Base-by-base conservation (phyloP, 495 filamentous ascomycete genomes). In the Lichenothelia convexa region DNA sequence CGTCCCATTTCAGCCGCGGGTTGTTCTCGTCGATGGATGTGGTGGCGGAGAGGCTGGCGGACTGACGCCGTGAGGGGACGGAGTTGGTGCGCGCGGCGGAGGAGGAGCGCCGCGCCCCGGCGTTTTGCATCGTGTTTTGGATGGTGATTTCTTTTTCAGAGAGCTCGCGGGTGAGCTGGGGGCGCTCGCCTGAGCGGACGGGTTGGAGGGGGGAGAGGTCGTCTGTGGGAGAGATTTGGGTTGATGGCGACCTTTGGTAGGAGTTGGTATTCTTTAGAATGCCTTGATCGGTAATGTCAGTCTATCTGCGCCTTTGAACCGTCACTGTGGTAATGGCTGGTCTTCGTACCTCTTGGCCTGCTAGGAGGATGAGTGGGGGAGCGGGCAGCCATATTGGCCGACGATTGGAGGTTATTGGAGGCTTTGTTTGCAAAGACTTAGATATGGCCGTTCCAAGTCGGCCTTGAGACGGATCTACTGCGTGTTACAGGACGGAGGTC, bases 1-100 rank as follows among this genome's bases (percentile, higher is more conserved):
- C 89, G 49, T 97, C 89, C 89, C 89, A 97, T 54, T 93, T 91
- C 38, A 97, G 64, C 9, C 86, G 77, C 51, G 76, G 72, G 26
- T 66, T 67, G 35, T 66, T 65, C 18, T 78, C 73, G 36, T 56
- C 60, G 24, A 54, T 51, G 4, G 56, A 52, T 16, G 48, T 56
- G 21, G 59, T 55, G 18, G 61, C 51, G 21, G 12, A 49, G 43
- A 4, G 58, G 48, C 21, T 66, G 35, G 59, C 63, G 0, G 78
- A 84, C 39, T 77, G 77, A 15, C 85, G 72, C 32, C 87, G 78
- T 1, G 75, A 79, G 7, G 67, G 59, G n/a, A n/a, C n/a, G 0
- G 57, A 55, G 3, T 67, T 66, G 0, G 70, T 69, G 27, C 63
- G 65, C 23, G 68, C 42, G 27, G 65, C 62, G 5, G 83, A 85